These are phyloP conservation scores for Aspergillus sp. DNA, from an alignment of 2,329 filamentous ascomycete species.

Conservation along the genomic window DNA sequence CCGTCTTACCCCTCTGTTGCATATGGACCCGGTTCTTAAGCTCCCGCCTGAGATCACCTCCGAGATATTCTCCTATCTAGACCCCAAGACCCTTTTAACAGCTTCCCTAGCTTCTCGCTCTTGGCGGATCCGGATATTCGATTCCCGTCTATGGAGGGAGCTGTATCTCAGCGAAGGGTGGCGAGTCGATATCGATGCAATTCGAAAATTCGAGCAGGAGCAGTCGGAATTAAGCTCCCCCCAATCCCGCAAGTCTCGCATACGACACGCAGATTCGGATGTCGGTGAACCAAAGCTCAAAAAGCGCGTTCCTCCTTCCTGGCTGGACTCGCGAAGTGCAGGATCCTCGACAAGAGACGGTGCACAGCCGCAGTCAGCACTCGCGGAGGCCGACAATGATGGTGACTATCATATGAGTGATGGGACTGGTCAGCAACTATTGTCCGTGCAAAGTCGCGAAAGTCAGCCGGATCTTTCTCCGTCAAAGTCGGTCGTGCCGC, in stretches of 20 bases:
- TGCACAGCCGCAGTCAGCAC: too few species aligned
- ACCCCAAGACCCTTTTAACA: conserved; percentile 68
- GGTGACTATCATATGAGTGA: conserved; percentile 40
- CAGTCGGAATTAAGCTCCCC: conserved; percentile 30
- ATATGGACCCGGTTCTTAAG: conserved; percentile 82
- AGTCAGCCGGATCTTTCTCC: too few species aligned
- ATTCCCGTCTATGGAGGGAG: conserved; percentile 77
- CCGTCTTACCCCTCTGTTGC: conserved; percentile 69
- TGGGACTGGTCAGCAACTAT: conserved; percentile 6
- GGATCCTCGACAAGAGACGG: conserved; percentile 13
- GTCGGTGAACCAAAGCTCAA: conserved; percentile 45
- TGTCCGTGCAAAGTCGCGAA: too few species aligned
- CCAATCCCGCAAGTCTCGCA: conserved; percentile 40
- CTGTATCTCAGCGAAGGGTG: conserved; percentile 82
- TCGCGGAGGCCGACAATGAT: conserved; percentile 22
- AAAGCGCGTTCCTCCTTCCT: conserved; percentile 42
- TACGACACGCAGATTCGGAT: conserved; percentile 41
- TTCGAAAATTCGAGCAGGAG: conserved; percentile 57
- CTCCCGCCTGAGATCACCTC: conserved; percentile 87
- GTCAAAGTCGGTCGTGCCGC: neutral
- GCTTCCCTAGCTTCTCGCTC: conserved; percentile 69
- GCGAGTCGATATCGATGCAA: conserved; percentile 60
- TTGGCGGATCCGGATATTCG: conserved; percentile 74
- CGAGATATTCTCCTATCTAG: conserved; percentile 78
- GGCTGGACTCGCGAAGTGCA: conserved; percentile 31